Base-by-base conservation (phyloP, 805 yeast genomes). In the Candida dendrica region DNA sequence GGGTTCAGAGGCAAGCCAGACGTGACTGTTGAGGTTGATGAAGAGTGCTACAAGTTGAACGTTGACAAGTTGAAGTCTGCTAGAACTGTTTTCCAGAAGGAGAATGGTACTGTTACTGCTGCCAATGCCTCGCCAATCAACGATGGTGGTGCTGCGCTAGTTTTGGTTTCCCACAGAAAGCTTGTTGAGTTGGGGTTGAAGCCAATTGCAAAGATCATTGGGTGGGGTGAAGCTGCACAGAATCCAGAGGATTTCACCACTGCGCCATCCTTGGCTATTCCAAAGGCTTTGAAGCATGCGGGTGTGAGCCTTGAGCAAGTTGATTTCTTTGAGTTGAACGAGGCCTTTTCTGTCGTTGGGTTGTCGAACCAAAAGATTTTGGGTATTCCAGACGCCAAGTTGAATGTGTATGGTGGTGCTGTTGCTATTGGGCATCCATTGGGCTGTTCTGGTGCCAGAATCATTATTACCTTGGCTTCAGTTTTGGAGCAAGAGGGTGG, bases 201-300 rank as follows among this genome's bases (percentile, higher is more conserved):
- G 62, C 98, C 99, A 49, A 63, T 93, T 48, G 98, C 96, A 46
- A 79, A 80, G 64, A 82, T 93, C 56, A 62, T 76, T 41, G 95
- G 96, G 47, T 91, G 96, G 95, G 98, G 95, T 67, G 99, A 93
- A 64, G 98, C 98, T 58, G 98, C 95, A 43, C 90, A 88, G 64
- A 79, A 80, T 36, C 98, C 99, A 51, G 76, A 84, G 55, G 95
- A 90, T 69, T 93, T 93, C 75, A 91, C 98, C 42, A 84, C 93
- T 66, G 89, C 98, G 26, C 98, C 99, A 51, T 69, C 96, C 30
- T 72, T 89, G 60, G 96, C 98, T 41, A 80, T 91, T 55, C 96
- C 96, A 68, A 91, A 90, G 74, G 98, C 97, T 33, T 73, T 93
- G 58, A 84, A 87, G 66, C 93, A 82, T 58, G 95, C 97, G 34